These are phyloP conservation scores for Tricholoma flavovirens DNA, from an alignment of 768 basidiomycete species.

Conservation along the genomic window DNA sequence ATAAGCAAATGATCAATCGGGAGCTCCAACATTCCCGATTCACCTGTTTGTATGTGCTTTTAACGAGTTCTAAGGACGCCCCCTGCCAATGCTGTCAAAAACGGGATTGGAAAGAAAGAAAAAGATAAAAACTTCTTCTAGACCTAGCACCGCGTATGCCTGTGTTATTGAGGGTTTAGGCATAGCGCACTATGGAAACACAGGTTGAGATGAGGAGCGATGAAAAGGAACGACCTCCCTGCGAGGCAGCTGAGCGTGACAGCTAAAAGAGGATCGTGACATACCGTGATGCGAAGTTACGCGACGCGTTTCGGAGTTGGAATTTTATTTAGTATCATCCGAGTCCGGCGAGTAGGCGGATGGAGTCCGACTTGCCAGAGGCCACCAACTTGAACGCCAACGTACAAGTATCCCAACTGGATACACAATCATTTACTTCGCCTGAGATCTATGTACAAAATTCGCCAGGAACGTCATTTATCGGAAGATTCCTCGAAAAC, in stretches of 20 bases:
- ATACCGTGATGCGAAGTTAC: slow-evolving; percentile 7
- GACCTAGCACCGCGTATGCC: slow-evolving; percentile 41
- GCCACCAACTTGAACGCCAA: not conserved
- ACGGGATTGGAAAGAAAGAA: not conserved
- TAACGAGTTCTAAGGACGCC: slow-evolving; percentile 57
- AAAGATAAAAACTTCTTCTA: slow-evolving; percentile 42
- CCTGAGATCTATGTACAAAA: slow-evolving; percentile 10
- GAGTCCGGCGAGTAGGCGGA: too few species aligned
- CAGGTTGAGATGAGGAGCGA: slow-evolving; percentile 8
- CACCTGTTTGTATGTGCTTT: slow-evolving; percentile 65
- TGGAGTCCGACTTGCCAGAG: too few species aligned
- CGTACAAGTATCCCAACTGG: not conserved
- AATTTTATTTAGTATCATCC: not conserved
- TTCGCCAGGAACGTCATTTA: slow-evolving; percentile 23
- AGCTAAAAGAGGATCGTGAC: slow-evolving; percentile 6
- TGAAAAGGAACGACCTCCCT: slow-evolving; percentile 6
- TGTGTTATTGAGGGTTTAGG: slow-evolving; percentile 18
- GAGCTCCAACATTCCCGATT: slow-evolving; percentile 1
- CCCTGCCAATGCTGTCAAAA: slow-evolving; percentile 33
- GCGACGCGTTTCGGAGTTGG: slow-evolving; percentile 16
- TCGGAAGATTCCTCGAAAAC: slow-evolving; percentile 45
- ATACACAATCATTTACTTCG: not conserved
- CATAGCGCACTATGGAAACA: slow-evolving; percentile 5
- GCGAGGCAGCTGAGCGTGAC: slow-evolving; percentile 14
- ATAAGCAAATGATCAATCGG: not conserved